Evolutionary conservation across 495 filamentous ascomycete genomes (phyloP).

Genomic region (Xylaria telfairii): DNA sequence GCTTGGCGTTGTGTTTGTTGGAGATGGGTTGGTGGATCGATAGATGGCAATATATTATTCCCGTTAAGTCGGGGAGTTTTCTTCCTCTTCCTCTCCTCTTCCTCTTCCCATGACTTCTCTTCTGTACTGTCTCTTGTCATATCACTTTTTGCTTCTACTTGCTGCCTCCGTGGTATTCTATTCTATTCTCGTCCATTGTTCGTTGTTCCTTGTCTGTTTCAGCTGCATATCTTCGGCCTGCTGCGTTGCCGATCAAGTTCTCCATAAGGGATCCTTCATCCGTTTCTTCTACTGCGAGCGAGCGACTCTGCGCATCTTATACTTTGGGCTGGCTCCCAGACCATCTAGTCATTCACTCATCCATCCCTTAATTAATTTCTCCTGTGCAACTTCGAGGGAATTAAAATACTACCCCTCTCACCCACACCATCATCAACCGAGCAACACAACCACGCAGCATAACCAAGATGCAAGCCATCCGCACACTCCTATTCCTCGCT

Average conservation of each 20-base stretch:
- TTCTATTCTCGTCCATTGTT: slow-evolving; percentile 6
- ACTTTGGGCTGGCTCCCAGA: slow-evolving; percentile 5
- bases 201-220: not conserved
- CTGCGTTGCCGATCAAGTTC: not conserved
- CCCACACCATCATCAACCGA: not conserved
- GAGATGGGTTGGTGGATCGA: not conserved
- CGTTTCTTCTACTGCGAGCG: not conserved
- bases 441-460: not conserved
- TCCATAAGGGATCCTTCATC: not conserved
- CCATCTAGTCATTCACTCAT: no score
- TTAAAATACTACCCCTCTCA: not conserved
- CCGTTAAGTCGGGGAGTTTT: not conserved
- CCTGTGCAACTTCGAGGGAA: not conserved
- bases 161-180: not conserved
- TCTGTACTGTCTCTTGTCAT: not conserved
- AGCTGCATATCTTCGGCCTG: not conserved
- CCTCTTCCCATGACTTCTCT: not conserved
- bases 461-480: slow-evolving; percentile 27
- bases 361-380: not conserved
- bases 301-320: not conserved
- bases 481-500: slow-evolving; percentile 24
- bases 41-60: no score
- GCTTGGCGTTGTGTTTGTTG: not conserved
- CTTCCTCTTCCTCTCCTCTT: not conserved
- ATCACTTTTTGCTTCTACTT: not conserved